A percentile compares a stretch with the other conserved stretches of the same genome.
phyloP scores from a whole-genome alignment of 164 flowering plant species.

The Dillenia suffruticosa region DNA sequence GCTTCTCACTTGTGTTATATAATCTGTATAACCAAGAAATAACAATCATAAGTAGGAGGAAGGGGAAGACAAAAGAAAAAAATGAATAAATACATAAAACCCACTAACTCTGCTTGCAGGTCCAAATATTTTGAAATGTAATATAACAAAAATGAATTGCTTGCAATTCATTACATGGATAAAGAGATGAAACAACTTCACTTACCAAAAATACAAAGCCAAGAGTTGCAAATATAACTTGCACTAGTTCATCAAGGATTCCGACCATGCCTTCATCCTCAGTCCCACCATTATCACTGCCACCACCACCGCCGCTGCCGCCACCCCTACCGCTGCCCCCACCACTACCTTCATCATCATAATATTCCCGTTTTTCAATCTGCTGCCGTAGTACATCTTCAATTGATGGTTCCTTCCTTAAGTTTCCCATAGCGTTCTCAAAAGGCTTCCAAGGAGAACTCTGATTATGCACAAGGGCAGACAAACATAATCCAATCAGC shows the following conservation, averaged over 20 bases:
- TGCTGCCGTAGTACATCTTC: slow-evolving; percentile 66
- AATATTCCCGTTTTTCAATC: slow-evolving; percentile 53
- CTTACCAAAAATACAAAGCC: slow-evolving; percentile 67
- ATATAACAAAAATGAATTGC: too few relatives aligned
- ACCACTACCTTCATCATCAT: slow-evolving; percentile 43
- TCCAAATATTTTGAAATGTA: too few relatives aligned
- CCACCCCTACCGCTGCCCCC: slow-evolving; percentile 26
- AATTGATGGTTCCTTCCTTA: slow-evolving; percentile 41
- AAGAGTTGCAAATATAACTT: slow-evolving; percentile 64
- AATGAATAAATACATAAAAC: too few relatives aligned
- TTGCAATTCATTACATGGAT: too few relatives aligned
- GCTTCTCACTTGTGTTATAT: too few relatives aligned
- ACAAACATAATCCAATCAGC: neutral
- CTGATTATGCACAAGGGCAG: slow-evolving; percentile 17
- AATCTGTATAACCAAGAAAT: too few relatives aligned
- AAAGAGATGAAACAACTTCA: neutral
- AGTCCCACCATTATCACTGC: slow-evolving; percentile 37
- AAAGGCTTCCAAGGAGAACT: slow-evolving; percentile 63
- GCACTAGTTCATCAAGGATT: slow-evolving; percentile 51
- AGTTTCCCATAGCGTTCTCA: slow-evolving; percentile 50
- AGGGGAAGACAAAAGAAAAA: too few relatives aligned
- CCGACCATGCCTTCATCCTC: slow-evolving; percentile 53
- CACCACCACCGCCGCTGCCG: slow-evolving; percentile 37
- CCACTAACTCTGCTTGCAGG: too few relatives aligned
- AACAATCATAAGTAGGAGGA: too few relatives aligned